Conservation (phyloP, 2,329 filamentous ascomycete species). For the Pestalotiopsis fici region DNA sequence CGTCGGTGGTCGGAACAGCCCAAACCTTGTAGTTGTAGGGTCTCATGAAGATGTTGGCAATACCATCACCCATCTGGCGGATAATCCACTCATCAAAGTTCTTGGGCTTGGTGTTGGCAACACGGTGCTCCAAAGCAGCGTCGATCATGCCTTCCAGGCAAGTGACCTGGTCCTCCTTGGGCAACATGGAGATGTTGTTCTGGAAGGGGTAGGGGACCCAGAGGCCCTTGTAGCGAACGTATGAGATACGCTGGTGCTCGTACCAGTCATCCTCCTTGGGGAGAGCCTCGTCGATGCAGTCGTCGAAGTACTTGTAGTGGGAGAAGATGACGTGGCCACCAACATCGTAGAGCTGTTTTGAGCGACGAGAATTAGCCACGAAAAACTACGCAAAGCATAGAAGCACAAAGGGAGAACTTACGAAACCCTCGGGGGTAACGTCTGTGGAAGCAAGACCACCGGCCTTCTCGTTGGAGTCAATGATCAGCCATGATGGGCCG, state of each 20-base stretch:
- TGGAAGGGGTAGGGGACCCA: constrained; percentile 99
- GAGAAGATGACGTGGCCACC: constrained; percentile 99
- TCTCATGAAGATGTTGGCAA: constrained; percentile 97
- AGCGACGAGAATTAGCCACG: neutral
- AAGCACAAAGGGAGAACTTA: constrained; percentile 55
- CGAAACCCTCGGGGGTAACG: constrained; percentile 92
- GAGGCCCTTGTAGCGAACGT: constrained; percentile 92
- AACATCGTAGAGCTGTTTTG: constrained; percentile 87
- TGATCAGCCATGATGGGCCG: constrained; percentile 91
- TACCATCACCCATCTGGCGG: constrained; percentile 83
- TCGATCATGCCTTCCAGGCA: constrained; percentile 97
- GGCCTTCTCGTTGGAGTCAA: constrained; percentile 88
- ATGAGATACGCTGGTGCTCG: constrained; percentile 97
- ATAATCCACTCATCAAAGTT: constrained; percentile 99
- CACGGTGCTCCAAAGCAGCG: constrained; percentile 82
- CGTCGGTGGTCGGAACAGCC: constrained; percentile 97
- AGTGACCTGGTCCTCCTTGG: constrained; percentile 94
- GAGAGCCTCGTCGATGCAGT: constrained; percentile 95
- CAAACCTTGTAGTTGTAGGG: constrained; percentile 99
- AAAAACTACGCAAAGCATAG: neutral
- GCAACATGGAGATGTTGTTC: constrained; percentile 98
- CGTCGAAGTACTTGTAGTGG: constrained; percentile 99
- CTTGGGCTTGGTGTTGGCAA: constrained; percentile 88
- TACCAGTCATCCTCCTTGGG: constrained; percentile 96
- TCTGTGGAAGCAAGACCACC: constrained; percentile 97